These are phyloP conservation scores for Nepenthes mirabilis DNA, from an alignment of 148 eudicot species.

Conservation along the genomic window DNA sequence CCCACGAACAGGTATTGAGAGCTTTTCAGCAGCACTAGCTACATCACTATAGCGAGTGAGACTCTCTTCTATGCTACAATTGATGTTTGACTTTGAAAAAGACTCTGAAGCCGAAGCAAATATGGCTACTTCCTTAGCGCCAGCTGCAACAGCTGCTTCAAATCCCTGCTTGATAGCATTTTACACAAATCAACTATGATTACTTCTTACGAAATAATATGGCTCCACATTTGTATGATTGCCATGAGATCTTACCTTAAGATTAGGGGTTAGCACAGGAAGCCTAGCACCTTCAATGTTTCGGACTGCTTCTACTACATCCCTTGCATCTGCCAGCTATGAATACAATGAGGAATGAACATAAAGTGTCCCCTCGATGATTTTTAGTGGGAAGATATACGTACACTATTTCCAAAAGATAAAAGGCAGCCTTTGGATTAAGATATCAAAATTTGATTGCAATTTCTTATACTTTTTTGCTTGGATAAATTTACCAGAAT, in stretches of 20 bases:
- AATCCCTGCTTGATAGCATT: conserved; percentile 45
- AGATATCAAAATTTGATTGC: no score
- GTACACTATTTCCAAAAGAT: no score
- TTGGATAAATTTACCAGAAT: no score
- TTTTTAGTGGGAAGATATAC: background rate
- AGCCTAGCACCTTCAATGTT: conserved; percentile 44
- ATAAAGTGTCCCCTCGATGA: background rate
- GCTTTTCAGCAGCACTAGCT: conserved; percentile 55
- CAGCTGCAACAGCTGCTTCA: conserved; percentile 91
- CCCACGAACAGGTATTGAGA: conserved; percentile 87
- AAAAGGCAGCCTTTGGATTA: no score
- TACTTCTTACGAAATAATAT: background rate
- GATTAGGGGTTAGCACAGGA: conserved; percentile 90
- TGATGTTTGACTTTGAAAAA: conserved; percentile 81
- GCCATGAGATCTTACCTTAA: conserved; percentile 42
- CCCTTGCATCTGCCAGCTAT: conserved; percentile 88
- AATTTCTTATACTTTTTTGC: no score
- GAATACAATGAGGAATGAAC: background rate
- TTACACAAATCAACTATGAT: background rate
- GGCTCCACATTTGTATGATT: background rate
- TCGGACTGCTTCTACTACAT: conserved; percentile 60
- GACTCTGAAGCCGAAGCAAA: conserved; percentile 99
- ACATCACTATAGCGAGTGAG: conserved; percentile 62
- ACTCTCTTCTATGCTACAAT: conserved; percentile 89
- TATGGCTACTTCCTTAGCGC: conserved; percentile 90